Base-by-base conservation (phyloP, 2,329 filamentous ascomycete genomes). In the Neonectria ditissima region DNA sequence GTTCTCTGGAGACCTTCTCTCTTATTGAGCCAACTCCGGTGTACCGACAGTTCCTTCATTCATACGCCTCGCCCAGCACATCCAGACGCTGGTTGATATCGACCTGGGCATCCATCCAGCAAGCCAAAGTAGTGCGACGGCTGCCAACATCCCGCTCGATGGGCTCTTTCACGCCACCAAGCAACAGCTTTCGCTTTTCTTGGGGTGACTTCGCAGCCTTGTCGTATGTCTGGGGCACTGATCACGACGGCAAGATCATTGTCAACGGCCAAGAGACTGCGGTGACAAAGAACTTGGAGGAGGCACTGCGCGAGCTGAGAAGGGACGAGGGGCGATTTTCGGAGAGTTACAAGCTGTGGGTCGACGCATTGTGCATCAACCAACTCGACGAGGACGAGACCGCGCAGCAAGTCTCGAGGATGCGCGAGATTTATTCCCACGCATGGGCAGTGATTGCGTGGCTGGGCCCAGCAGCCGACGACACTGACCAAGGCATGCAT, bases 341-440 rank as follows among this genome's bases (percentile, higher is more conserved):
- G 5, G 26, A 28, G 5, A 39, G 34, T n/a, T 64, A 64, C 30
- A 61, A 47, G 22, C 28, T 64, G 4, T 64, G 62, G 62, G 57
- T 64, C 16, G 62, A 64, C 24, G 62, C 62, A 14, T 32, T 64
- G 18, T 64, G 62, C 34, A 64, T 64, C 51, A 61, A 64, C 16
- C 57, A 64, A 20, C 18, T 51, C 6, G 62, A 64, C 4, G 13
- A 61, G n/a, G 43, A 56, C 10, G 62, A 64, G 13, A 55, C 51
- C 11, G 58, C 57, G 18, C 32, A 61, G 22, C 62, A 64, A 43
- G 57, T 64, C 2, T 54, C 56, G 6, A 47, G 51, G 20, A 64
- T 64, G 62, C 55, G 57, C 32, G 57, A 64, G 24, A 55, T 61
- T 32, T 64, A 64, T 24, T 37, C 24, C n/a, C 51, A 64, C 28